phyloP scores from a whole-genome alignment of 345 rosid genomes.

The Eucalyptus coolabah region DNA sequence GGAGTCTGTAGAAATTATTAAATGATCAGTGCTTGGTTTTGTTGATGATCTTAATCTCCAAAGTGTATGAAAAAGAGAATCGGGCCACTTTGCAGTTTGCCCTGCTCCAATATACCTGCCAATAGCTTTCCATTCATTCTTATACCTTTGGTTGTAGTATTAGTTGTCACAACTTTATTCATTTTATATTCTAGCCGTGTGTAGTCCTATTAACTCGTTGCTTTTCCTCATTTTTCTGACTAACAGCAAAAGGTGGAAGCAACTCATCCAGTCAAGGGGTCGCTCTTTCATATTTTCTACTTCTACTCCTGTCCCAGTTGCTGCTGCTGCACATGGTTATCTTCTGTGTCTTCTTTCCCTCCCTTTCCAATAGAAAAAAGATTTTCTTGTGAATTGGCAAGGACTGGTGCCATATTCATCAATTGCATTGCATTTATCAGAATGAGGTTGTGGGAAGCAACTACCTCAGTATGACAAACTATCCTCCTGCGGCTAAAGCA shows the following conservation, averaged over 20 bases:
- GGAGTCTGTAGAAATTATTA: neutral
- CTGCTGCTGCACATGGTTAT: conserved; percentile 81
- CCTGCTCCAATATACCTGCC: neutral
- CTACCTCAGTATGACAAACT: neutral
- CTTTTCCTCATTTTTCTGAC: neutral
- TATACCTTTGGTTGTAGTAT: neutral
- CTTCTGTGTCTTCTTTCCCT: neutral
- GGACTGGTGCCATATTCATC: neutral
- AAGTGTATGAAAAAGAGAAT: neutral
- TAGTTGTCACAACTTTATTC: neutral
- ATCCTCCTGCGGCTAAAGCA: neutral
- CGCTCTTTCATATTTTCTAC: conserved; percentile 93
- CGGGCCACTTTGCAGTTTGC: neutral
- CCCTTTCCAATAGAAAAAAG: neutral
- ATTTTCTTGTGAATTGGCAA: neutral
- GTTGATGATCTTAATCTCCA: neutral
- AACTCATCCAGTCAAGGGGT: conserved; percentile 80
- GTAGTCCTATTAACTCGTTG: neutral
- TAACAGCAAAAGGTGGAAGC: conserved; percentile 84
- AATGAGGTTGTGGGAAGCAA: neutral
- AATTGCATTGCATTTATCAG: neutral
- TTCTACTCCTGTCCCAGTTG: conserved; percentile 64
- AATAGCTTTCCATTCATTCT: neutral
- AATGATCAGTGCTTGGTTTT: neutral
- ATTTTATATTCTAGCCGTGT: neutral